Evolutionary conservation across 805 yeast genomes (phyloP).

Genomic region (Pichia thaimueangensis): DNA sequence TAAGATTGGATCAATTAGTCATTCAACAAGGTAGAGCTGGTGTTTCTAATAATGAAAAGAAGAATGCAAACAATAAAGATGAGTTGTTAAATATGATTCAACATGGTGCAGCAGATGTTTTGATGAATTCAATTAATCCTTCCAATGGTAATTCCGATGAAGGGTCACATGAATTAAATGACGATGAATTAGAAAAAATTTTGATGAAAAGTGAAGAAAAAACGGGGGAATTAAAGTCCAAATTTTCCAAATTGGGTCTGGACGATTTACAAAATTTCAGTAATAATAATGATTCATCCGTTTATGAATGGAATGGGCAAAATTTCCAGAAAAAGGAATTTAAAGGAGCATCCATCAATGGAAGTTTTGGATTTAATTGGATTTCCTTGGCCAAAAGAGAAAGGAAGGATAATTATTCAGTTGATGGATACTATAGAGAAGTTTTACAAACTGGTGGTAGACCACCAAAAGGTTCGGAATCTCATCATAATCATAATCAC

Average conservation of each 20-base stretch:
- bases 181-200: conserved; percentile 58
- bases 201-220: conserved; percentile 56
- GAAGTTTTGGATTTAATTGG: conserved; percentile 54
- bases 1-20: conserved; percentile 73
- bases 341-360: conserved; percentile 32
- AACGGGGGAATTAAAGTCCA: conserved; percentile 53
- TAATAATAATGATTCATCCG: conserved; percentile 45
- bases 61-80: conserved; percentile 49
- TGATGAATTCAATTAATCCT: conserved; percentile 25
- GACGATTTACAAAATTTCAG: conserved; percentile 75
- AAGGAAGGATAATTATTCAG: conserved; percentile 68
- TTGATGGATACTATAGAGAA: conserved; percentile 62
- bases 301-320: conserved; percentile 85
- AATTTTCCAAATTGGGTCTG: conserved; percentile 61
- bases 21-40: conserved; percentile 59
- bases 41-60: conserved; percentile 11
- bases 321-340: conserved; percentile 63
- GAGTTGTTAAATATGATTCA: conserved; percentile 79
- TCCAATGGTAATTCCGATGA: conserved; percentile 15
- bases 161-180: conserved; percentile 30
- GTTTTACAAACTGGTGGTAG: conserved; percentile 55
- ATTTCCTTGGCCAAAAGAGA: conserved; percentile 83
- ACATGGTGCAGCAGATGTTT: conserved; percentile 69
- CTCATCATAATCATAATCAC: conserved; percentile 15
- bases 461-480: background rate